Conservation (phyloP, 1,139 yeast species). For the Yamadazyma atlantica region DNA sequence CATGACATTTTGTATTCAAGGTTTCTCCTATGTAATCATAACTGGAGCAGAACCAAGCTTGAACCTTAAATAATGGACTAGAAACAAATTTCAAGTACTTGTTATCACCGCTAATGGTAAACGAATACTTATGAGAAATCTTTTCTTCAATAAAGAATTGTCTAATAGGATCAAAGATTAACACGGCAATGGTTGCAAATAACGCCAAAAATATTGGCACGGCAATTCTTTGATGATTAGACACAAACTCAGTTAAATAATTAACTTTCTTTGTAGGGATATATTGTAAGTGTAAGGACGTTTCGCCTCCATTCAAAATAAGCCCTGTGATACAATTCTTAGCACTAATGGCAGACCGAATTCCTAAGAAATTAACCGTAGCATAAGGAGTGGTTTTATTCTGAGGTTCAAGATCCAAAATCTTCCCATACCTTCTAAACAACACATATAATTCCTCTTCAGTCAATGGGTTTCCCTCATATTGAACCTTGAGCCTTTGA, state of each 20-base stretch:
- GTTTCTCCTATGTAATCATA: conserved; percentile 30
- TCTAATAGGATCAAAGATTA: conserved; percentile 90
- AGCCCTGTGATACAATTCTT: conserved; percentile 88
- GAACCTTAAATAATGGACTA: conserved; percentile 25
- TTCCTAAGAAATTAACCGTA: conserved; percentile 51
- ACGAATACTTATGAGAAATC: conserved; percentile 52
- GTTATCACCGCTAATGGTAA: conserved; percentile 33
- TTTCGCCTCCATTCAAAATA: conserved; percentile 48
- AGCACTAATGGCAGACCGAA: conserved; percentile 79
- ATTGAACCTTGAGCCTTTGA: conserved; percentile 58
- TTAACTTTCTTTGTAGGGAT: conserved; percentile 55
- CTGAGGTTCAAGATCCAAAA: conserved; percentile 66
- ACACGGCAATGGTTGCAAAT: conserved; percentile 74
- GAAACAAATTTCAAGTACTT: conserved; percentile 26
- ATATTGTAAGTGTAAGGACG: conserved; percentile 73
- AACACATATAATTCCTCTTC: conserved; percentile 84
- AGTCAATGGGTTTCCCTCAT: conserved; percentile 70
- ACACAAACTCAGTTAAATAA: conserved; percentile 52
- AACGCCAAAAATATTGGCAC: conserved; percentile 53
- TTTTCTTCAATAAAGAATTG: conserved; percentile 75
- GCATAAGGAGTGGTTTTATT: conserved; percentile 42
- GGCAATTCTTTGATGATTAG: conserved; percentile 80
- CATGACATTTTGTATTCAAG: conserved; percentile 16
- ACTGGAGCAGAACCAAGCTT: conserved; percentile 26
- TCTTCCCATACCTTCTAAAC: conserved; percentile 84